Base-by-base conservation (phyloP, 192 early-diverging fungal genomes). In the Paraglomus occultum region DNA sequence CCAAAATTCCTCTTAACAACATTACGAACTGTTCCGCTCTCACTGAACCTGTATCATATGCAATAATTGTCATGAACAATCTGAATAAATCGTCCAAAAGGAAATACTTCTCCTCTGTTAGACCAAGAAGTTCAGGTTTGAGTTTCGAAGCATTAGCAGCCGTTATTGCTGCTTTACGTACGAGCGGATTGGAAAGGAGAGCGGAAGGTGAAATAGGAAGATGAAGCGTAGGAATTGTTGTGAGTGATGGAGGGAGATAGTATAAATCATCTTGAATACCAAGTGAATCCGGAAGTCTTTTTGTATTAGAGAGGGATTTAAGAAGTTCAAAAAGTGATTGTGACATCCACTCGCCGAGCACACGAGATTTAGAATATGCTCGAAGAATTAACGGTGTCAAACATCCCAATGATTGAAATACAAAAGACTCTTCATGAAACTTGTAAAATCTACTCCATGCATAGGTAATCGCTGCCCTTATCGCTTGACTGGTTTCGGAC, bases 1-100 rank as follows among this genome's bases (percentile, higher is more conserved):
- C 73, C 18, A 84, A 46, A 7, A 83, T 39, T 11, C 76, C 50
- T 51, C 68, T 71, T 11, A 84, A 55, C 15, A 83, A 76, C 5
- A 78, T 75, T 6, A 83, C 79, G 71, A 86, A 84, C 61, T 86
- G 85, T 49, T 86, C 85, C 0, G 85, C 83, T 46, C 85, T 74
- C 1, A 82, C 18, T 2, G 85, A 83, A 49, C 80, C 78, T 4
- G 83, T 73, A 67, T 86, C 85, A 58, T 82, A 84, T 0, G 83
- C 85, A 60, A 86, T 84, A 44, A 86, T 78, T 0, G 85, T 81
- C 7, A 86, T 64, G 17, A 84, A 86, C n/a, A 86, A 67, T 57
- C 83, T 83, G 62, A 86, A 76, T 9, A 82, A 83, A 42, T 82
- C 82, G 0, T 75, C 72, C 1, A 86, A 63, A 4, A 77, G 48